Conservation (phyloP, 2,329 filamentous ascomycete genomes). For the Talaromyces funiculosus region DNA sequence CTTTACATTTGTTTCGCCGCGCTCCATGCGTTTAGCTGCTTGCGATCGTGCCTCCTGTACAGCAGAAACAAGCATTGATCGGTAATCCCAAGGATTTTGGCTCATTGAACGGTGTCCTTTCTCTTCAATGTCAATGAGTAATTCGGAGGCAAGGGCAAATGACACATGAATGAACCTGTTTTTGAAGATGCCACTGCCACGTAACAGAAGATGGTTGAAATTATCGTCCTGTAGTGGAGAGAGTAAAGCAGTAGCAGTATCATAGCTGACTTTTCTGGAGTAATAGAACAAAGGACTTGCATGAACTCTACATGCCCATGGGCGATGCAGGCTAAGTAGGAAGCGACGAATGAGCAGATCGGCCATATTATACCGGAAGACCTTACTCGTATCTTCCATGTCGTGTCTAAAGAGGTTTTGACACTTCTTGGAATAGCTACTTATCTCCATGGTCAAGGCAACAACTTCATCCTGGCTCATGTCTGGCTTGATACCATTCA, state of each 20-base stretch:
- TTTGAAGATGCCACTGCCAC: conserved; percentile 7
- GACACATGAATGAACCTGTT: conserved; percentile 9
- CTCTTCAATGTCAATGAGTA: conserved; percentile 6
- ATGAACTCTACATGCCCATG: not conserved
- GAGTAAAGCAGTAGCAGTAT: not conserved
- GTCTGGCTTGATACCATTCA: conserved; percentile 3
- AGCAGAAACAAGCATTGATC: conserved; percentile 3
- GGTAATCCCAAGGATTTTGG: not conserved
- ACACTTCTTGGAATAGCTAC: not conserved
- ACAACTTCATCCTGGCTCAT: not conserved
- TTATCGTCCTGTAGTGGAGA: not conserved
- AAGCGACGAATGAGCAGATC: conserved; percentile 11
- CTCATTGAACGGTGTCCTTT: not conserved
- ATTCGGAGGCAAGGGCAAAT: conserved; percentile 3
- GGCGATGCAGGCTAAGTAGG: conserved; percentile 8
- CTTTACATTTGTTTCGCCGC: conserved; percentile 7
- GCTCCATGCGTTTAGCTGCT: not conserved
- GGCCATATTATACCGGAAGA: conserved; percentile 1
- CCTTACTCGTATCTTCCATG: not conserved
- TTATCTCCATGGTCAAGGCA: not conserved
- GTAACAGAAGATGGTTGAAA: conserved; percentile 3
- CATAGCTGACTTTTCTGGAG: conserved; percentile 7
- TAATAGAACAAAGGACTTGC: conserved; percentile 1
- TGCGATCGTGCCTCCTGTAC: not conserved
- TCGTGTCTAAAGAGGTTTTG: not conserved